Evolutionary conservation across 2,329 filamentous ascomycete species (phyloP).

Genomic region (Fusarium incarnatum): DNA sequence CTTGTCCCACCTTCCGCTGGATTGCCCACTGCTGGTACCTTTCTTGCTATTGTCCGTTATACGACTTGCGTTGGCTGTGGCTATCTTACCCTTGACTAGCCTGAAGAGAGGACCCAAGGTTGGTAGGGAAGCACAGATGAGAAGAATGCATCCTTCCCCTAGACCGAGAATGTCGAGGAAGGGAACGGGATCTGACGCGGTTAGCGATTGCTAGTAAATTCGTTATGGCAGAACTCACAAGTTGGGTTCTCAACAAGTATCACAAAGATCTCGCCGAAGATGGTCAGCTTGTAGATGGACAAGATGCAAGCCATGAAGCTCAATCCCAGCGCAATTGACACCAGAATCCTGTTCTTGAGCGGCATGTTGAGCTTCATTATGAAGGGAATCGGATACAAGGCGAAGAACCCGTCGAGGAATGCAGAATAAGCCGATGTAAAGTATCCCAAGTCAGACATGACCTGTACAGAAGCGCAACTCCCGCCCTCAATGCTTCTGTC

Average conservation of each 20-base stretch:
- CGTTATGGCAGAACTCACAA: slow-evolving; percentile 21
- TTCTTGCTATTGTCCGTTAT: slow-evolving; percentile 7
- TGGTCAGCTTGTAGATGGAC: slow-evolving; percentile 45
- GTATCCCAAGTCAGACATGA: slow-evolving; percentile 42
- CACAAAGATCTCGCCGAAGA: slow-evolving; percentile 42
- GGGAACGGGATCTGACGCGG: slow-evolving; percentile 21
- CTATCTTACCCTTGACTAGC: slow-evolving; percentile 30
- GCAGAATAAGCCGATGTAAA: slow-evolving; percentile 46
- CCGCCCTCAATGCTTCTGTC: slow-evolving; percentile 36
- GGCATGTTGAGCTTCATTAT: slow-evolving; percentile 47
- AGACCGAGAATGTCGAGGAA: slow-evolving; percentile 45
- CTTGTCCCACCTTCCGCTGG: slow-evolving; percentile 30
- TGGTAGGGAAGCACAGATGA: slow-evolving; percentile 44
- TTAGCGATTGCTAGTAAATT: background rate
- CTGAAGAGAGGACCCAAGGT: slow-evolving; percentile 43
- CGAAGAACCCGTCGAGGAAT: slow-evolving; percentile 46
- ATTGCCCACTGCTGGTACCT: background rate
- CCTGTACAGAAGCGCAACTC: slow-evolving; percentile 31
- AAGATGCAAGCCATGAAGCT: slow-evolving; percentile 41
- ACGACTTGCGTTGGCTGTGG: slow-evolving; percentile 11
- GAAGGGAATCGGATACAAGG: slow-evolving; percentile 44
- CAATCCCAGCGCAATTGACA: slow-evolving; percentile 42
- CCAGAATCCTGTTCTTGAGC: slow-evolving; percentile 38
- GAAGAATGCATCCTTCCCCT: slow-evolving; percentile 42
- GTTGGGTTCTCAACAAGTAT: slow-evolving; percentile 40